Evolutionary conservation across 768 basidiomycete species (phyloP), one percentile per base, ranked within the genome.

Genomic region (Termitomyces titanicus): DNA sequence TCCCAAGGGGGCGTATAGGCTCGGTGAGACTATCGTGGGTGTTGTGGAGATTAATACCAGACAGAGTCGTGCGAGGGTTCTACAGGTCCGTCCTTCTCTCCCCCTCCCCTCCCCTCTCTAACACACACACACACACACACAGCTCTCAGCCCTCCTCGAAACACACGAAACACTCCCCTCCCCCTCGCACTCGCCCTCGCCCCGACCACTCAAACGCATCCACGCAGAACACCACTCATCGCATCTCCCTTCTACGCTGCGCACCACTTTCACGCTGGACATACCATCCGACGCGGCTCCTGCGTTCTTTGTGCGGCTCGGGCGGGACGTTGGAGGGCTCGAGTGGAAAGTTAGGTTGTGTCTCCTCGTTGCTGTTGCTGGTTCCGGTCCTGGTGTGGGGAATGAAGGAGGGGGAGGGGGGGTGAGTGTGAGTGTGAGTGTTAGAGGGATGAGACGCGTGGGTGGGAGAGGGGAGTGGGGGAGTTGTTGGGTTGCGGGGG

Each of bases 261-360:
- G 94, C 25, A 85, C 91, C 29, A 85, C 89, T 0, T 98, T 98
- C 72, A 76, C 88, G 13, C 81, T 99, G 2, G 94, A 95, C 65
- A 95, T 99, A 55, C 96, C 95, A 0, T 84, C 88, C 1, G 96
- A 97, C 54, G 92, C 88, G 0, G 89, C 91, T 49, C 94, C 96
- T 0, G 88, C 86, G 0, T 98, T 98, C 70, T 78, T 84, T 50
- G 75, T 94, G 1, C 73, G 77, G 47, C 75, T 88, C 5, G 80
- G 81, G 33, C 64, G 66, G 18, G 62, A 56, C 18, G 62, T 61
- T 0, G 94, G 96, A 9, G 96, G 95, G 0, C 72, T 98, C 9
- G 84, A 90, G 63, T 98, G 96, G 96, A 89, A 87, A 64, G 86
- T 98, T 15, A 78, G 90, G 42, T 62, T 98, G 51, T 88, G 88